These are phyloP conservation scores for Acacia crassicarpa DNA, from an alignment of 306 rosid species.

Conservation along the genomic window DNA sequence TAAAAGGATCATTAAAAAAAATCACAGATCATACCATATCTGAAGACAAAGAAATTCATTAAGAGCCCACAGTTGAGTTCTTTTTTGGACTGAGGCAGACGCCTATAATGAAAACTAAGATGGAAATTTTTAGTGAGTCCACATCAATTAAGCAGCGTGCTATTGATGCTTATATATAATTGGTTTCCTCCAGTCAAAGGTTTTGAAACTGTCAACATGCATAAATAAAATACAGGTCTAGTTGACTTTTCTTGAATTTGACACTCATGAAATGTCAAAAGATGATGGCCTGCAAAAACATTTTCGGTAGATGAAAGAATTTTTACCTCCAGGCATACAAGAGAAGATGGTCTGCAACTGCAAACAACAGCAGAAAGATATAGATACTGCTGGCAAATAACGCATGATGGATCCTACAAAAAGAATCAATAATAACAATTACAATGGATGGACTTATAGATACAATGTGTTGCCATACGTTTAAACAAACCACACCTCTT, in stretches of 20 bases:
- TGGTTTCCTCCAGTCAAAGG: neutral
- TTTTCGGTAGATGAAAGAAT: constrained; percentile 16
- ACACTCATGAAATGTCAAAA: constrained; percentile 18
- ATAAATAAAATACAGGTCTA: neutral
- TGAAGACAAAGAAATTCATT: neutral
- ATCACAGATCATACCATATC: neutral
- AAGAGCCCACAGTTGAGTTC: neutral
- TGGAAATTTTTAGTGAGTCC: neutral
- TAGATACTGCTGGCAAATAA: constrained; percentile 93
- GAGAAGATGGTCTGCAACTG: constrained; percentile 74
- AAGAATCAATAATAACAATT: constrained; percentile 30
- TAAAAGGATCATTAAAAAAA: constrained; percentile 7
- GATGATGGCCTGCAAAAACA: constrained; percentile 23
- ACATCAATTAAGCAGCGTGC: neutral
- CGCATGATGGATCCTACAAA: constrained; percentile 82
- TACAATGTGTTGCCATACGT: constrained; percentile 25
- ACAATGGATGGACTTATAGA: constrained; percentile 26
- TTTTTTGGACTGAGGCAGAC: neutral
- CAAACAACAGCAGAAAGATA: constrained; percentile 91
- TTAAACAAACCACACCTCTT: constrained; percentile 64
- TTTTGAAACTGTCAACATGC: neutral
- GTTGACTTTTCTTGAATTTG: constrained; percentile 15
- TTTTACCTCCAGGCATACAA: constrained; percentile 90
- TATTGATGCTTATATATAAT: too few relatives aligned
- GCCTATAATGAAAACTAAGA: neutral